Percentiles rank a stretch among this genome's conserved stretches.
Conservation (phyloP, 495 filamentous ascomycete species). For the Aspergillus olivimuriae region DNA sequence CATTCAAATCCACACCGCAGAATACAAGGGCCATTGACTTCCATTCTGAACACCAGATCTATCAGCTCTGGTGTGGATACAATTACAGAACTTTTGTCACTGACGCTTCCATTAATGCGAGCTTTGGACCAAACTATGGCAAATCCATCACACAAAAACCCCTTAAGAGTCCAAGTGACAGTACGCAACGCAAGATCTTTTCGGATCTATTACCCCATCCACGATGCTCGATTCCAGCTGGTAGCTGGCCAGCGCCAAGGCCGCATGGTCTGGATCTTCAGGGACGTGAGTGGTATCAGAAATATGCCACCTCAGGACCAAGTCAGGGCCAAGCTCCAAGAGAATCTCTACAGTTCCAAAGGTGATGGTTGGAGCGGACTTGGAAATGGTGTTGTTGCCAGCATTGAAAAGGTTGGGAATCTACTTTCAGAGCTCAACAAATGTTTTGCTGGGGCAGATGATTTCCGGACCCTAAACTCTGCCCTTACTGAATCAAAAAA, state of each 20-base stretch:
- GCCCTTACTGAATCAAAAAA: neutral
- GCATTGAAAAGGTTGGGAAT: constrained; percentile 33
- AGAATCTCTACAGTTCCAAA: constrained; percentile 35
- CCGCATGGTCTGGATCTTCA: constrained; percentile 36
- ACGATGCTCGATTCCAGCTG: constrained; percentile 33
- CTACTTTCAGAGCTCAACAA: constrained; percentile 32
- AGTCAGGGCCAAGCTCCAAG: constrained; percentile 16
- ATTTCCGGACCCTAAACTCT: neutral
- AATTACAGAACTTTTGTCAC: constrained; percentile 46
- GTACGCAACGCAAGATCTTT: constrained; percentile 39
- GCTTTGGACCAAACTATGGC: constrained; percentile 47
- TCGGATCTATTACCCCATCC: constrained; percentile 36
- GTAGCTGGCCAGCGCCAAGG: constrained; percentile 22
- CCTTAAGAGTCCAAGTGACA: constrained; percentile 29
- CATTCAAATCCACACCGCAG: constrained; percentile 69
- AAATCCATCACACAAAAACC: constrained; percentile 17
- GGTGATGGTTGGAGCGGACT: constrained; percentile 46
- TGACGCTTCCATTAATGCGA: constrained; percentile 63
- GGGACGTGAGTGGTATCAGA: constrained; percentile 21
- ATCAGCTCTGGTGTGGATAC: constrained; percentile 43
- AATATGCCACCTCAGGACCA: constrained; percentile 10
- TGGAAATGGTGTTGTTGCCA: constrained; percentile 37
- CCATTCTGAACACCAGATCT: constrained; percentile 51
- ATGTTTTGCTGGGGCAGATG: constrained; percentile 13
- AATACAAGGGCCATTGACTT: constrained; percentile 57